Evolutionary conservation across 2,329 filamentous ascomycete genomes (phyloP), one percentile per base, ranked within the genome.

Genomic region (Fusarium veterinarium): DNA sequence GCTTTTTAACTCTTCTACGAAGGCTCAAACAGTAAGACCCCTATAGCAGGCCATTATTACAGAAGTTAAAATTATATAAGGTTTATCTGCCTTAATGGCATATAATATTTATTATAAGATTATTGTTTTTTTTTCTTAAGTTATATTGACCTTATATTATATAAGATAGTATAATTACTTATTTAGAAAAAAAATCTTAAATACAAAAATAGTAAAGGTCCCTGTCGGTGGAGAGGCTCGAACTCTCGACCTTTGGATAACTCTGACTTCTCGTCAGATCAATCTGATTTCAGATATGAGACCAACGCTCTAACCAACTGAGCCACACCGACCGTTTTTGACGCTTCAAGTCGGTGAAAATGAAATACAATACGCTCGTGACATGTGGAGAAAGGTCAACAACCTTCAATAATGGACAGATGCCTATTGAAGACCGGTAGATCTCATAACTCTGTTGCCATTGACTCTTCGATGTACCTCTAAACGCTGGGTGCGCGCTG

Each of bases 281-380:
- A 77, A 67, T 53, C 64, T 67, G 20, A 51, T 45, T 37, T 7
- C 41, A 61, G 37, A 64, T 76, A 77, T 76, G 75, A 77, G 75
- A 77, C 75, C 75, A 77, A 76, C 75, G 75, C 75, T 77, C 75
- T 77, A 77, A 71, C 75, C 75, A 77, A 75, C 75, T 77, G 75
- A 77, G 75, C 75, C 74, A 77, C 71, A 73, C 75, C 70, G 69
- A 77, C 76, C 33, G 41, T 28, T 56, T 68, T 62, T 35, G 64
- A 74, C 74, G 67, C 11, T 44, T 12, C 17, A 17, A 23, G 20
- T 7, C 10, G 2, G 7, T 8, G 3, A 20, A 61, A 67, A 49
- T n/a, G 2, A 8, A 19, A 2, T 7, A 61, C 14, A 77, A 65
- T 44, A 55, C 41, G 19, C 1, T 14, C 9, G 0, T 2, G 19